These are phyloP conservation scores for Lunasporangiospora selenospora DNA, from an alignment of 192 early-diverging fungal species.

Conservation along the genomic window DNA sequence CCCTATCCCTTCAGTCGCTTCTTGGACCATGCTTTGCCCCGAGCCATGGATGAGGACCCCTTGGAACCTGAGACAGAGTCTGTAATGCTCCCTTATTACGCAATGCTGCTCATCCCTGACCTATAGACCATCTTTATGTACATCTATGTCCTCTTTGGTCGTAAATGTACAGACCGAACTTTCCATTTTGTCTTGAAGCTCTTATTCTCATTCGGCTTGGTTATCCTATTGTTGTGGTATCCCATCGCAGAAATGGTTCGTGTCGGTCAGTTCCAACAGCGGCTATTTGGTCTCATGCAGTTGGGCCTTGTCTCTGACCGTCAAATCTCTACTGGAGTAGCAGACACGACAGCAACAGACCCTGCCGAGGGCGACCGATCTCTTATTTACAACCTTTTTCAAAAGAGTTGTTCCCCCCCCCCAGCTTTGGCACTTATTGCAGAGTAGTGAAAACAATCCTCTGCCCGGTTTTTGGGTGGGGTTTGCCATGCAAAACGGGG, in stretches of 20 bases:
- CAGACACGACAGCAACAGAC: neutral
- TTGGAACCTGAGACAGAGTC: too few relatives aligned
- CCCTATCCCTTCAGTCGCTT: conserved; percentile 9
- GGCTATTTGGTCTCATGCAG: too few relatives aligned
- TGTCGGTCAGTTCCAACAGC: neutral
- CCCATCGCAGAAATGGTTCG: conserved; percentile 3
- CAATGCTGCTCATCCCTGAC: neutral
- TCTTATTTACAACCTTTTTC: too few relatives aligned
- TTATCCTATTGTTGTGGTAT: neutral
- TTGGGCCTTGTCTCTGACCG: too few relatives aligned
- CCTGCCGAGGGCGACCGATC: too few relatives aligned
- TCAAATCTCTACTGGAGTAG: neutral
- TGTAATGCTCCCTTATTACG: neutral
- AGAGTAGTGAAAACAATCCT: too few relatives aligned
- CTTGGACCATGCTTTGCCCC: neutral
- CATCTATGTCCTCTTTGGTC: neutral
- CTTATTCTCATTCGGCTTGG: neutral
- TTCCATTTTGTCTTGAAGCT: neutral
- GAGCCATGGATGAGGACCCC: too few relatives aligned
- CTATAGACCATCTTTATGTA: neutral
- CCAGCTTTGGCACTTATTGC: too few relatives aligned
- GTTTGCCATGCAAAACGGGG: too few relatives aligned
- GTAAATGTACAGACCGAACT: neutral
- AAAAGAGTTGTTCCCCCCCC: too few relatives aligned
- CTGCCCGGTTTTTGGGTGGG: too few relatives aligned